A percentile compares a stretch with the other conserved stretches of the same genome.
These are phyloP conservation scores for Pythium dissimile DNA, from an alignment of 352 stramenopile species.

Conservation along the genomic window DNA sequence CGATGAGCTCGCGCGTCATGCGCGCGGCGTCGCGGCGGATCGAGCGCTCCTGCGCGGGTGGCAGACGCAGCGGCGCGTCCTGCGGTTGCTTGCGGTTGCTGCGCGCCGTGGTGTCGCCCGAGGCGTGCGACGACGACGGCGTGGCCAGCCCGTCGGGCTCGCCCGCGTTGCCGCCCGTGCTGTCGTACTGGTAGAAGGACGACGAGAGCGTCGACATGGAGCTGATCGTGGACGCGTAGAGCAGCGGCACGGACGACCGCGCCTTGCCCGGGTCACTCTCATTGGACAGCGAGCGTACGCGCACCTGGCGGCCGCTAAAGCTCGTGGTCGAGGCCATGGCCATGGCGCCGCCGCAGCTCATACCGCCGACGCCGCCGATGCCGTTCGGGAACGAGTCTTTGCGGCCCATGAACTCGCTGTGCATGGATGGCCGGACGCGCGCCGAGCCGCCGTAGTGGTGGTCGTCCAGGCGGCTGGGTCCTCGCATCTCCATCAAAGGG, in stretches of 20 bases:
- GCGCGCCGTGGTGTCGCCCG: not conserved
- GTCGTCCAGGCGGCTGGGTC: too few species aligned
- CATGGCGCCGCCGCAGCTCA: not conserved
- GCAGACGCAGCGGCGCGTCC: slow-evolving; percentile 9
- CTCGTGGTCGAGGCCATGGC: not conserved
- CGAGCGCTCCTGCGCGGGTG: slow-evolving; percentile 12
- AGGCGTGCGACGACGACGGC: slow-evolving; percentile 4
- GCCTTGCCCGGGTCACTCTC: slow-evolving; percentile 18
- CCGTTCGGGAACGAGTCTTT: not conserved
- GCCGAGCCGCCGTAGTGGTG: slow-evolving; percentile 1
- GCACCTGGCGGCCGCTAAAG: not conserved
- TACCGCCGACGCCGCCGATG: not conserved
- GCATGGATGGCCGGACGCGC: slow-evolving; percentile 12
- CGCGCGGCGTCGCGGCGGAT: slow-evolving; percentile 9
- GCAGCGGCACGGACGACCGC: slow-evolving; percentile 12
- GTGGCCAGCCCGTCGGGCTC: not conserved
- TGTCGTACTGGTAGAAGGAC: slow-evolving; percentile 22
- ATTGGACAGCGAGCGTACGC: slow-evolving; percentile 10
- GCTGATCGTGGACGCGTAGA: slow-evolving; percentile 23
- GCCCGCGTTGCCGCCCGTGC: not conserved
- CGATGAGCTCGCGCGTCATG: slow-evolving; percentile 12
- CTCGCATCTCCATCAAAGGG: not conserved
- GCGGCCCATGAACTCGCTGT: slow-evolving; percentile 17
- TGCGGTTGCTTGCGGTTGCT: not conserved
- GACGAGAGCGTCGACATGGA: slow-evolving; percentile 25